phyloP scores from a whole-genome alignment of 352 stramenopile species.

The Phytophthora pini region DNA sequence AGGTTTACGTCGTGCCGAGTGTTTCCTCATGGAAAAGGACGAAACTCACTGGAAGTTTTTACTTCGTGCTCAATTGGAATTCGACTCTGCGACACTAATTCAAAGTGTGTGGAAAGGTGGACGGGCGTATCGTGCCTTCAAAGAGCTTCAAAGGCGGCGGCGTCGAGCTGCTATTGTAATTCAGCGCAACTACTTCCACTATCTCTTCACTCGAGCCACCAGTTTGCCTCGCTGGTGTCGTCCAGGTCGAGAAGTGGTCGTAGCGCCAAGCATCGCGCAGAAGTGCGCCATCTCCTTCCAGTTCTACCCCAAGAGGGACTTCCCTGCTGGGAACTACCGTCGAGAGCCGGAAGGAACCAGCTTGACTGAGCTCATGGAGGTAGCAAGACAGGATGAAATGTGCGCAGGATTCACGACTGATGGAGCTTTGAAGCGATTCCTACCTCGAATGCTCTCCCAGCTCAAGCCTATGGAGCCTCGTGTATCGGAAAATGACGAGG shows the following conservation, averaged over 20 bases:
- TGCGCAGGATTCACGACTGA: constrained; percentile 79
- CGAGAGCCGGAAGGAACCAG: constrained; percentile 40
- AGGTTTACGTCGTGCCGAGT: constrained; percentile 62
- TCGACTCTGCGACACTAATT: constrained; percentile 52
- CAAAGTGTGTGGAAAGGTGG: constrained; percentile 50
- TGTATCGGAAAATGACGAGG: constrained; percentile 1
- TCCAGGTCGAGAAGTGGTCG: constrained; percentile 65
- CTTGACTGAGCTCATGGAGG: constrained; percentile 58
- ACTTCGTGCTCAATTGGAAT: constrained; percentile 50
- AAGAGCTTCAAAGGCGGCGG: constrained; percentile 37
- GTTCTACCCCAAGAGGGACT: constrained; percentile 81
- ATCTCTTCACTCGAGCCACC: constrained; percentile 69
- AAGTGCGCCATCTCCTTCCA: constrained; percentile 76
- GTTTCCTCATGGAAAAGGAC: constrained; percentile 72
- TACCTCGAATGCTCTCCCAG: constrained; percentile 77
- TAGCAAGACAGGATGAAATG: constrained; percentile 69
- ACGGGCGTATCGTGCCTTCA: constrained; percentile 36
- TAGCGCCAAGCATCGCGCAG: constrained; percentile 64
- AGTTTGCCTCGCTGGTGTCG: constrained; percentile 69
- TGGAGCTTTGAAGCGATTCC: constrained; percentile 76
- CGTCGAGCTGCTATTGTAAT: constrained; percentile 54
- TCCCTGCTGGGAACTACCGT: constrained; percentile 71
- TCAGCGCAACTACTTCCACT: constrained; percentile 76
- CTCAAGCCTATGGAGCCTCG: constrained; percentile 55
- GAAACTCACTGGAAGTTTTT: constrained; percentile 62